Evolutionary conservation across 768 basidiomycete genomes (phyloP).

Genomic region (Trametes cingulata): DNA sequence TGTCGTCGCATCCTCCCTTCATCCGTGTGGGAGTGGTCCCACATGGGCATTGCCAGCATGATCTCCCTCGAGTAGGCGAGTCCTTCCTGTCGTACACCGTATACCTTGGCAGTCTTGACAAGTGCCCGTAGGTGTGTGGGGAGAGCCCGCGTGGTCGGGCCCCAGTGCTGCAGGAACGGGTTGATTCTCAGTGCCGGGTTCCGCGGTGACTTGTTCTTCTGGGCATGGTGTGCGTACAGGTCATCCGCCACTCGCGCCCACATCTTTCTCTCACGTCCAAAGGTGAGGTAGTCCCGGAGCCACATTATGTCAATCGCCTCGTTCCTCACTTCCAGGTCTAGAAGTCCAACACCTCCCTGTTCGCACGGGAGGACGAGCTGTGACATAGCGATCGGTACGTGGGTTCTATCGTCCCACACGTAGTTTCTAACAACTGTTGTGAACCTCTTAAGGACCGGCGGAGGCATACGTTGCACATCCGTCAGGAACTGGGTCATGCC

Average conservation of each 20-base stretch:
- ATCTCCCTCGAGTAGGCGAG: neutral
- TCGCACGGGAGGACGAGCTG: neutral
- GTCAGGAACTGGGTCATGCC: slow-evolving; percentile 30
- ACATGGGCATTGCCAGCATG: slow-evolving; percentile 1
- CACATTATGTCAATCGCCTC: neutral
- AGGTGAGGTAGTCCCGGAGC: neutral
- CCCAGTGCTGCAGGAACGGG: slow-evolving; percentile 11
- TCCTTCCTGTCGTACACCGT: neutral
- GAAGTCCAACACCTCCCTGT: neutral
- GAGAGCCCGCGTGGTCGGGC: neutral
- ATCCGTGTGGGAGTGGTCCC: neutral
- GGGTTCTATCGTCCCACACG: slow-evolving; percentile 6
- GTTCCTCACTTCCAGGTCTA: slow-evolving; percentile 10
- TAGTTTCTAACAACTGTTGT: neutral
- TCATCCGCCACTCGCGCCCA: slow-evolving; percentile 10
- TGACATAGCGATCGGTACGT: neutral
- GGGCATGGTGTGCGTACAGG: neutral
- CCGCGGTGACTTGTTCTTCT: neutral
- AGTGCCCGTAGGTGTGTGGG: neutral
- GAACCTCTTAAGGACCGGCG: neutral
- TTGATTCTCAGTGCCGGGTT: neutral
- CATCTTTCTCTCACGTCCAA: neutral
- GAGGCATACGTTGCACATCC: slow-evolving; percentile 29
- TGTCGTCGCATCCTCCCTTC: neutral
- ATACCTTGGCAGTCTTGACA: neutral